Conservation (phyloP, 495 filamentous ascomycete genomes). For the Penicillium canescens region DNA sequence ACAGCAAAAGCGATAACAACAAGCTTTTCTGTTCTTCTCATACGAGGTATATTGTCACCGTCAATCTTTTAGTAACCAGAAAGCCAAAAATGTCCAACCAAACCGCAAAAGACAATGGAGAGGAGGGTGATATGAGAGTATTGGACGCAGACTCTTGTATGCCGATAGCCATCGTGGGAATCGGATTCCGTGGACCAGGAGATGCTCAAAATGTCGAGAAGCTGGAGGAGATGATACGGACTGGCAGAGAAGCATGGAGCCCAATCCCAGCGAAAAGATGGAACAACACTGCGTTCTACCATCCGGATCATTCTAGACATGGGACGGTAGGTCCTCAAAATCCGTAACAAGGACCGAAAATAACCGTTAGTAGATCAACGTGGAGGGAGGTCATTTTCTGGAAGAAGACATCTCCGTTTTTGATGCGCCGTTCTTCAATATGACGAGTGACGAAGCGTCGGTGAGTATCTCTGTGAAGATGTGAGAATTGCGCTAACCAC, state of each 20-base stretch:
- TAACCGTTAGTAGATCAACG: conserved; percentile 22
- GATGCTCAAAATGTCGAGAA: conserved; percentile 49
- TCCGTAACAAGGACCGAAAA: neutral
- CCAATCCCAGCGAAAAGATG: conserved; percentile 51
- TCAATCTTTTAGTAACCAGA: neutral
- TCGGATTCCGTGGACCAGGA: conserved; percentile 61
- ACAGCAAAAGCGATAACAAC: neutral
- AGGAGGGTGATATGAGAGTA: conserved; percentile 4
- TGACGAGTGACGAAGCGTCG: conserved; percentile 54
- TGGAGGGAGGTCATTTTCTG: conserved; percentile 44
- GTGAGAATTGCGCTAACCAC: neutral
- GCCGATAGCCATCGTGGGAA: conserved; percentile 65
- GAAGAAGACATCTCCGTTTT: conserved; percentile 55
- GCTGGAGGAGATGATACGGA: conserved; percentile 56
- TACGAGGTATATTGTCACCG: neutral
- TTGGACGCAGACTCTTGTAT: conserved; percentile 14
- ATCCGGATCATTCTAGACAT: conserved; percentile 45
- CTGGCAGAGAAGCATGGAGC: conserved; percentile 50
- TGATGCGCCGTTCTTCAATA: conserved; percentile 60
- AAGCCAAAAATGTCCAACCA: neutral
- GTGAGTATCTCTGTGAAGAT: conserved; percentile 4
- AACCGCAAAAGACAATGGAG: too few species aligned
- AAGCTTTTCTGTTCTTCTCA: neutral
- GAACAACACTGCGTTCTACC: conserved; percentile 54
- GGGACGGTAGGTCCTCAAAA: conserved; percentile 16